phyloP scores from a whole-genome alignment of 495 filamentous ascomycete species.

The Antarctomyces pellizariae region DNA sequence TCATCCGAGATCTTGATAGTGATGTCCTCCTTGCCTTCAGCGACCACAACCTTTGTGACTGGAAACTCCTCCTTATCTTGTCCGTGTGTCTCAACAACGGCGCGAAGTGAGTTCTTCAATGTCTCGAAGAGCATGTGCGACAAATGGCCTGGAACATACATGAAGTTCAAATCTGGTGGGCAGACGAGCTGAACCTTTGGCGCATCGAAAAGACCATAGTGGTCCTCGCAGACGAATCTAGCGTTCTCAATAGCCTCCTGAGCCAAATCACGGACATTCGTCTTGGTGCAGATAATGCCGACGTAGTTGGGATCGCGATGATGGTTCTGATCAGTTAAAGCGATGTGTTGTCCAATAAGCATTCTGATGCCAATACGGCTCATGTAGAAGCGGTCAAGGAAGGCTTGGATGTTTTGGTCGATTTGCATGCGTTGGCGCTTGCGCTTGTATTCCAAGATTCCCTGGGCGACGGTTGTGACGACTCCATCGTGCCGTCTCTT shows the following conservation, averaged over 20 bases:
- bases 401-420: constrained; percentile 84
- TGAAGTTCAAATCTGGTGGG: constrained; percentile 80
- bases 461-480: constrained; percentile 85
- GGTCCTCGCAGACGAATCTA: constrained; percentile 93
- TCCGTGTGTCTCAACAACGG: constrained; percentile 88
- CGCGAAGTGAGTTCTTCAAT: constrained; percentile 89
- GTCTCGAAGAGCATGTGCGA: constrained; percentile 99
- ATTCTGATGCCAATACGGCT: constrained; percentile 98
- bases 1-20: constrained; percentile 96
- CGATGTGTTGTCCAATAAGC: constrained; percentile 96
- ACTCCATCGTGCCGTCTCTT: constrained; percentile 93
- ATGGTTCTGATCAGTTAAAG: constrained; percentile 76
- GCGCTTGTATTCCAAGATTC: constrained; percentile 93
- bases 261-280: constrained; percentile 85
- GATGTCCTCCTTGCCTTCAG: constrained; percentile 93
- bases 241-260: constrained; percentile 97
- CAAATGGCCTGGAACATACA: constrained; percentile 96
- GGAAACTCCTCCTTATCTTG: constrained; percentile 90
- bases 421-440: constrained; percentile 95
- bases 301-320: constrained; percentile 80
- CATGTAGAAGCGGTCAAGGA: constrained; percentile 98
- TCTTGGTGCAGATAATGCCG: constrained; percentile 96
- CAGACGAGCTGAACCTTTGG: constrained; percentile 93
- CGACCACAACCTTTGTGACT: constrained; percentile 88
- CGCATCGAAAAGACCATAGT: constrained; percentile 93